A percentile compares a stretch with the other conserved stretches of the same genome.
Conservation (phyloP, 306 rosid genomes). For the Trifolium fragiferum region DNA sequence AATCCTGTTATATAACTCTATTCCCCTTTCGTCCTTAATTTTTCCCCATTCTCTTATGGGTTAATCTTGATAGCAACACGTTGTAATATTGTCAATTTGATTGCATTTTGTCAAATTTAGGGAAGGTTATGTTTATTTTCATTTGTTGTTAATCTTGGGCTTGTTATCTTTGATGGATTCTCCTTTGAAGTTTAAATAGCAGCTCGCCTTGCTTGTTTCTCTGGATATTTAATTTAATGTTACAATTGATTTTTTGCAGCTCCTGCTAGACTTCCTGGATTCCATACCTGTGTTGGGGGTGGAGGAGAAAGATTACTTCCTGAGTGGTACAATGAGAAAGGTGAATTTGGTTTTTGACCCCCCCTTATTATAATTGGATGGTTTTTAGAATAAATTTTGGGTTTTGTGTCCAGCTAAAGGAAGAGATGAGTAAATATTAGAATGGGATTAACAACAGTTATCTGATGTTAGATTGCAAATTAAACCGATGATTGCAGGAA, state of each 20-base stretch:
- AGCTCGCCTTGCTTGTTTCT: conserved; percentile 19
- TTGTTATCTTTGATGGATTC: conserved; percentile 11
- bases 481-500: conserved; percentile 64
- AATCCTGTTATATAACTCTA: neutral
- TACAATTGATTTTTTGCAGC: conserved; percentile 62
- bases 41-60: neutral
- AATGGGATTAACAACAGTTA: conserved; percentile 14
- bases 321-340: conserved; percentile 89
- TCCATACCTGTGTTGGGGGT: conserved; percentile 90
- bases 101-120: conserved; percentile 1
- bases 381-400: conserved; percentile 11
- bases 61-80: conserved; percentile 6
- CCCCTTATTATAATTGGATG: conserved; percentile 17
- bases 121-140: conserved; percentile 2
- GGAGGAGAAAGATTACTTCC: conserved; percentile 93
- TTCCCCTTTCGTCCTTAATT: neutral
- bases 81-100: conserved; percentile 21
- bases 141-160: conserved; percentile 2
- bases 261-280: conserved; percentile 99
- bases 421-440: conserved; percentile 14
- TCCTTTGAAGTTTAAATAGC: conserved; percentile 8
- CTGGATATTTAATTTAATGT: conserved; percentile 21
- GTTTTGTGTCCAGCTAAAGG: conserved; percentile 15
- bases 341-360: conserved; percentile 48
- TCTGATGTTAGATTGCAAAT: conserved; percentile 42